Evolutionary conservation across 495 filamentous ascomycete species (phyloP).

Genomic region (Penicillium robsamsonii): DNA sequence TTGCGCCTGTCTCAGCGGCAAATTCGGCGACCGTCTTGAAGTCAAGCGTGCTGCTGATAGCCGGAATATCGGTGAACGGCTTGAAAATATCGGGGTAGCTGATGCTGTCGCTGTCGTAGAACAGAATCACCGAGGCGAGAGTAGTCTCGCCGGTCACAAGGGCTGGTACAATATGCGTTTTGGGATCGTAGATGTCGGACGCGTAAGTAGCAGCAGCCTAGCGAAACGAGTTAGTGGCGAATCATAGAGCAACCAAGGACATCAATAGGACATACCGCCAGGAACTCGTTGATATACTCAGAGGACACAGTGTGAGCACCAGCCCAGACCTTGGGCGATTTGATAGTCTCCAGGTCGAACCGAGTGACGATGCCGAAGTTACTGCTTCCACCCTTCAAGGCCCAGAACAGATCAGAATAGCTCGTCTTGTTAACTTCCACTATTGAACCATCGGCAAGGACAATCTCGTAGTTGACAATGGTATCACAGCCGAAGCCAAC

Average conservation of each 20-base stretch:
- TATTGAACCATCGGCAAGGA: conserved; percentile 57
- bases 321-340: conserved; percentile 47
- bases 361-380: conserved; percentile 57
- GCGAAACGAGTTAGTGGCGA: not conserved
- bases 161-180: conserved; percentile 36
- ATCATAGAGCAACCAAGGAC: not conserved
- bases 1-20: conserved; percentile 27
- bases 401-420: conserved; percentile 61
- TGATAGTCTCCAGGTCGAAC: conserved; percentile 49
- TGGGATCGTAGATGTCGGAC: conserved; percentile 31
- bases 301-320: conserved; percentile 33
- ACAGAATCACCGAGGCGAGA: conserved; percentile 36
- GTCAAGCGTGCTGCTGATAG: conserved; percentile 31
- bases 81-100: conserved; percentile 35
- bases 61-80: conserved; percentile 38
- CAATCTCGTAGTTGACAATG: conserved; percentile 55
- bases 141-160: conserved; percentile 29
- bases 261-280: conserved; percentile 21
- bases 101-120: conserved; percentile 34
- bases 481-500: conserved; percentile 52
- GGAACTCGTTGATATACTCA: conserved; percentile 31
- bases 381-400: conserved; percentile 53
- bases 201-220: conserved; percentile 34
- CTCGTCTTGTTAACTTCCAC: conserved; percentile 48
- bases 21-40: conserved; percentile 39